phyloP scores from a whole-genome alignment of 306 rosid species.

The Sicyos baderoa region DNA sequence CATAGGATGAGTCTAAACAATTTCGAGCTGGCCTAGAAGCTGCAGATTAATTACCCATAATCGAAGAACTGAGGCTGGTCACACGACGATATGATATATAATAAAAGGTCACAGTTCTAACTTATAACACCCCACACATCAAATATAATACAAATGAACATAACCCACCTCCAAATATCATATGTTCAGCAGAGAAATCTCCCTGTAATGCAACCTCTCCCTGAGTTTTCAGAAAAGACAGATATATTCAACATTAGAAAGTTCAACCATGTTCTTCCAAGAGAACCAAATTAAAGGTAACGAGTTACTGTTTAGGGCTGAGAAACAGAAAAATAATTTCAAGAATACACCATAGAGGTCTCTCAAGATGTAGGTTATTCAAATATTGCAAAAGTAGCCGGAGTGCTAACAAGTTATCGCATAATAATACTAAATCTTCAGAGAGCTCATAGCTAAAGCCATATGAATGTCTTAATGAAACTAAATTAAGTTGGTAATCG shows the following conservation, averaged over 20 bases:
- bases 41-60: neutral
- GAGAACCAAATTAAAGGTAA: slow-evolving; percentile 5
- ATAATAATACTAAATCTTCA: neutral
- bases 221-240: slow-evolving; percentile 39
- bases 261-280: slow-evolving; percentile 9
- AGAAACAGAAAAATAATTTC: neutral
- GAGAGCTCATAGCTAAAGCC: neutral
- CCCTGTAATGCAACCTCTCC: slow-evolving; percentile 96
- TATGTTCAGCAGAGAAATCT: slow-evolving; percentile 95
- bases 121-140: neutral
- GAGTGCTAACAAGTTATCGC: neutral
- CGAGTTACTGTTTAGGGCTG: neutral
- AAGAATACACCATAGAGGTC: neutral
- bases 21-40: neutral
- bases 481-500: neutral
- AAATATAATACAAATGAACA: neutral
- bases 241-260: slow-evolving; percentile 18
- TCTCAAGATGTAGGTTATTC: neutral
- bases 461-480: neutral
- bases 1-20: too few species aligned
- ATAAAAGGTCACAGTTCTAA: neutral
- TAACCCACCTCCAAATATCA: slow-evolving; percentile 89
- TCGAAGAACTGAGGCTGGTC: neutral
- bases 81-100: neutral
- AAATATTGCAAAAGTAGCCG: neutral